phyloP scores from a whole-genome alignment of 2,329 filamentous ascomycete genomes.

The Hypoxylon sp. region DNA sequence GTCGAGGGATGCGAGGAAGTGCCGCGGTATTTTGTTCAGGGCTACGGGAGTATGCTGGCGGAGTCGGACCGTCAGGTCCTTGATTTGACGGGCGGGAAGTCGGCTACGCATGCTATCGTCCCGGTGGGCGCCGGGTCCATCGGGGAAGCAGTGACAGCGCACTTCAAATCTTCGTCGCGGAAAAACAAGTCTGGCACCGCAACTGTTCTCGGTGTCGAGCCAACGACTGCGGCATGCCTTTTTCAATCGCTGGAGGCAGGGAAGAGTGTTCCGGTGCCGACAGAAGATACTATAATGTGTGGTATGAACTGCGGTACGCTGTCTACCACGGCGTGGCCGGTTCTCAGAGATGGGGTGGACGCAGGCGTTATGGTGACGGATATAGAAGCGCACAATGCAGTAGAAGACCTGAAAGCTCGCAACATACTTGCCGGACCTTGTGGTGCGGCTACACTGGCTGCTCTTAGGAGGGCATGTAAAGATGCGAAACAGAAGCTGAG shows the following conservation, averaged over 20 bases:
- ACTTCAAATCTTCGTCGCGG: constrained; percentile 64
- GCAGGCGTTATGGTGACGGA: constrained; percentile 71
- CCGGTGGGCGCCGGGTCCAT: constrained; percentile 81
- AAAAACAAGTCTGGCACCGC: constrained; percentile 36
- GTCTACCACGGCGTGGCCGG: constrained; percentile 72
- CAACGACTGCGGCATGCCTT: constrained; percentile 72
- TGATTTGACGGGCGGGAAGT: constrained; percentile 50
- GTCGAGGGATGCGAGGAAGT: constrained; percentile 75
- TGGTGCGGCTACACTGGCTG: constrained; percentile 61
- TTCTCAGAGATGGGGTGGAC: constrained; percentile 69
- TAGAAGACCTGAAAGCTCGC: constrained; percentile 61
- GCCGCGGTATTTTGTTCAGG: constrained; percentile 80
- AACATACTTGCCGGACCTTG: constrained; percentile 50
- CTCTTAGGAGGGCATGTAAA: constrained; percentile 61
- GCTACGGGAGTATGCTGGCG: constrained; percentile 77
- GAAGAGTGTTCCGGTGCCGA: constrained; percentile 62
- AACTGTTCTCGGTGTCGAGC: constrained; percentile 75
- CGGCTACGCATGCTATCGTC: constrained; percentile 66
- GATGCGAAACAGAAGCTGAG: constrained; percentile 52
- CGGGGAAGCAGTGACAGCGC: constrained; percentile 74
- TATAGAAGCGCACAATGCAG: constrained; percentile 69
- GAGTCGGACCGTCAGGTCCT: constrained; percentile 74
- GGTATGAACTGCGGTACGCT: constrained; percentile 80
- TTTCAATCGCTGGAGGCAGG: constrained; percentile 64
- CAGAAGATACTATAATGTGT: constrained; percentile 75